phyloP scores from a whole-genome alignment of 75 land plant species.

The Picea sitchensis region DNA sequence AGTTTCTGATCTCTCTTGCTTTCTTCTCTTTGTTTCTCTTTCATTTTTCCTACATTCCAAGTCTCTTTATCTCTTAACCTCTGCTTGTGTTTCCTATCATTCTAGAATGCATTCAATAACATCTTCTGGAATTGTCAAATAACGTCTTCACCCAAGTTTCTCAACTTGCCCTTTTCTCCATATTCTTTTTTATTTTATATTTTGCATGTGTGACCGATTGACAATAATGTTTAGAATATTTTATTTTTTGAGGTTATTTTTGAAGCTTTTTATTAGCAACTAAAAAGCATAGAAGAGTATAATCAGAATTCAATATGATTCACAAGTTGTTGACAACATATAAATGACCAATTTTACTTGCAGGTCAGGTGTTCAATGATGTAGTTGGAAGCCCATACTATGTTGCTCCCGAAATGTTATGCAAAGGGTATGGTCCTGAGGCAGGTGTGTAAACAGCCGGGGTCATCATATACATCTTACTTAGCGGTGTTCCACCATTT shows the following conservation, averaged over 20 bases:
- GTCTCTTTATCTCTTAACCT: neutral
- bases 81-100: neutral
- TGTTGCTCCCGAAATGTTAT: constrained; percentile 82
- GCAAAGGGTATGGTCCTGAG: constrained; percentile 74
- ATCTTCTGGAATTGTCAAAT: neutral
- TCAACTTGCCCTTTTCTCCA: neutral
- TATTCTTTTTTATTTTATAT: neutral
- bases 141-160: neutral
- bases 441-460: constrained; percentile 87
- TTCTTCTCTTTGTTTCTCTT: neutral
- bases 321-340: neutral
- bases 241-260: neutral
- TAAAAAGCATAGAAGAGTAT: neutral
- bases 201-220: neutral
- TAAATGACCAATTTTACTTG: constrained; percentile 9
- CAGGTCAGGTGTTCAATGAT: constrained; percentile 62
- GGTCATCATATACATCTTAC: constrained; percentile 82
- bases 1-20: neutral
- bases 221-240: neutral
- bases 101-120: neutral
- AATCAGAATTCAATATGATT: neutral
- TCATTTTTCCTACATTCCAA: neutral
- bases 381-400: constrained; percentile 92
- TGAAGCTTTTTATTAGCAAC: neutral
- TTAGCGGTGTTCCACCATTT: constrained; percentile 78